Evolutionary conservation across 192 early-diverging fungal species (phyloP).

Genomic region (Kickxella alabastrina): DNA sequence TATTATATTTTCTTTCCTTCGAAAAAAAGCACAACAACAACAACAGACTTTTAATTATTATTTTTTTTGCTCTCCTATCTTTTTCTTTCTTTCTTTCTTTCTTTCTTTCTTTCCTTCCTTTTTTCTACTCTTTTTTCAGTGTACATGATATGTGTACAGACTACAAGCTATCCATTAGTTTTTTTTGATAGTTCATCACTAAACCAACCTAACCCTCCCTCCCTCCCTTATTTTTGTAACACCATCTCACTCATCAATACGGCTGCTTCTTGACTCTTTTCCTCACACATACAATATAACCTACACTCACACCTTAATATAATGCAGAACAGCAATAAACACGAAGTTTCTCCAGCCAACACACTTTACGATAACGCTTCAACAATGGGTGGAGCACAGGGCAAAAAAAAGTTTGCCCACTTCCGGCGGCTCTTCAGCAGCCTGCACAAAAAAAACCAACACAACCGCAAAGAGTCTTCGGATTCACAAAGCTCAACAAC

Average conservation of each 20-base stretch:
- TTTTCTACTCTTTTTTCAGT: not conserved
- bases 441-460: slow-evolving; percentile 40
- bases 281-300: not conserved
- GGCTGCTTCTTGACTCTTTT: no score
- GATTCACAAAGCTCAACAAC: slow-evolving; percentile 10
- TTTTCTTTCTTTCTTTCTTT: not conserved
- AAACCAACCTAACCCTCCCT: no score
- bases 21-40: no score
- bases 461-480: slow-evolving; percentile 19
- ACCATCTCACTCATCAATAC: no score
- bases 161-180: no score
- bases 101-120: not conserved
- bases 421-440: slow-evolving; percentile 50
- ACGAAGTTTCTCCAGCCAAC: slow-evolving; percentile 45
- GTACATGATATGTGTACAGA: not conserved
- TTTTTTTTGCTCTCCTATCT: not conserved
- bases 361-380: slow-evolving; percentile 32
- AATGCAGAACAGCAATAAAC: slow-evolving; percentile 28
- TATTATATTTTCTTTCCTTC: no score
- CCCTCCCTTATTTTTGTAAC: no score
- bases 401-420: slow-evolving; percentile 53
- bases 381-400: slow-evolving; percentile 22
- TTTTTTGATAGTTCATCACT: no score
- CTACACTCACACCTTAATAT: not conserved
- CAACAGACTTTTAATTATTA: not conserved